Base-by-base conservation (phyloP, 306 rosid genomes). In the Glycine soja region DNA sequence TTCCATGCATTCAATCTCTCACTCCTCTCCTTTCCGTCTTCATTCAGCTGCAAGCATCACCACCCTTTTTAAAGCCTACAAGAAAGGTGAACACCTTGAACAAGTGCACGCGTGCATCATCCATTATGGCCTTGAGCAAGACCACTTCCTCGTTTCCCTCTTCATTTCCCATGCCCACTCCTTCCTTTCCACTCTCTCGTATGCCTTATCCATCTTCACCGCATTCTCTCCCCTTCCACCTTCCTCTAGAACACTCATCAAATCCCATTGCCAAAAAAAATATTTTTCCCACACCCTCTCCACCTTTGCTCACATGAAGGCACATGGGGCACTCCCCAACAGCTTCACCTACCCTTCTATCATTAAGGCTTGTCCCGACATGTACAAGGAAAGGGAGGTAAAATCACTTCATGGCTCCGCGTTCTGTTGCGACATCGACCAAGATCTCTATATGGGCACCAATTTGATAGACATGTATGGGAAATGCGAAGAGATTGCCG, bases 391-490 rank as follows among this genome's bases (percentile, higher is more conserved):
- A 36, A 14, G 76, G 46, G 81, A 79, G 59, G 97, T 92, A n/a
- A 81, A 84, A 70, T 78, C 73, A 30, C 48, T 92, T 75, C 98
- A 94, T 70, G 95, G 88, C 36, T 90, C 87, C n/a, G 88, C 88
- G 8, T 45, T 90, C 83, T 78, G 90, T 80, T 87, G 82, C 71
- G 97, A 95, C 36, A 86, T 87, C 63, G 89, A 85, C 42, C 62
- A 18, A 38, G 88, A 92, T 82, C 45, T 87, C 72, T 94, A 73
- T 70, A 90, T 90, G 48, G 80, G 83, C 13, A 91, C 98, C 4
- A 84, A 90, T 78, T 90, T 94, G 91, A 70, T 90, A 32, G 92
- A 90, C 53, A 76, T 93, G 81, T 93, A 94, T 40, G 97, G 94
- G 0, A 93, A 94, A 52, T 87, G 90, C 64, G 74, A 77, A 10